Evolutionary conservation across 164 flowering plant genomes (phyloP).

Genomic region (Platanus orientalis): DNA sequence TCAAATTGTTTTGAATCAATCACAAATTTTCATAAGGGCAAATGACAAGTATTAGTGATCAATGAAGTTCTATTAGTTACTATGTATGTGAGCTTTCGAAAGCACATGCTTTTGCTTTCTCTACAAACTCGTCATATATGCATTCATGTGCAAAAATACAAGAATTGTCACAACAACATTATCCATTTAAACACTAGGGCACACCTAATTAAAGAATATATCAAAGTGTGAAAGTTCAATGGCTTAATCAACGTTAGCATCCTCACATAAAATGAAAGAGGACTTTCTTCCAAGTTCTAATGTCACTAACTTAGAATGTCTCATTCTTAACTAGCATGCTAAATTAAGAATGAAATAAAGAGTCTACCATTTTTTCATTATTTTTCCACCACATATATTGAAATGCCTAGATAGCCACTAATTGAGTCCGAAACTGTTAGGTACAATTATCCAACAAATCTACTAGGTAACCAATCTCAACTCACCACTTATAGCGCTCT

Average conservation of each 20-base stretch:
- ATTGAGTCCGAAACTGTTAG: too few species aligned
- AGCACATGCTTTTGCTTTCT: constrained; percentile 77
- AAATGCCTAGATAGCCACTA: too few species aligned
- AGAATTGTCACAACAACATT: constrained; percentile 90
- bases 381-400: too few species aligned
- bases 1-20: constrained; percentile 76
- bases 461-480: too few species aligned
- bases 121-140: constrained; percentile 75
- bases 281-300: constrained; percentile 96
- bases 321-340: too few species aligned
- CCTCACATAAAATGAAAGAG: constrained; percentile 82
- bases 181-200: constrained; percentile 44
- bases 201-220: constrained; percentile 80
- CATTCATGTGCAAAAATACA: constrained; percentile 81
- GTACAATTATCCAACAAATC: too few species aligned
- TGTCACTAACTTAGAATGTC: constrained; percentile 81
- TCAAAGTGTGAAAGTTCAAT: constrained; percentile 87
- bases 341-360: too few species aligned
- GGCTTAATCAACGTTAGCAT: constrained; percentile 73
- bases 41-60: constrained; percentile 3
- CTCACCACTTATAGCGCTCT: too few species aligned
- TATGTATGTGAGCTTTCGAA: constrained; percentile 14
- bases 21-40: constrained; percentile 30
- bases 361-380: too few species aligned
- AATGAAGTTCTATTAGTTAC: not conserved